phyloP scores from a whole-genome alignment of 164 flowering plant species.

The Echeveria elegans region DNA sequence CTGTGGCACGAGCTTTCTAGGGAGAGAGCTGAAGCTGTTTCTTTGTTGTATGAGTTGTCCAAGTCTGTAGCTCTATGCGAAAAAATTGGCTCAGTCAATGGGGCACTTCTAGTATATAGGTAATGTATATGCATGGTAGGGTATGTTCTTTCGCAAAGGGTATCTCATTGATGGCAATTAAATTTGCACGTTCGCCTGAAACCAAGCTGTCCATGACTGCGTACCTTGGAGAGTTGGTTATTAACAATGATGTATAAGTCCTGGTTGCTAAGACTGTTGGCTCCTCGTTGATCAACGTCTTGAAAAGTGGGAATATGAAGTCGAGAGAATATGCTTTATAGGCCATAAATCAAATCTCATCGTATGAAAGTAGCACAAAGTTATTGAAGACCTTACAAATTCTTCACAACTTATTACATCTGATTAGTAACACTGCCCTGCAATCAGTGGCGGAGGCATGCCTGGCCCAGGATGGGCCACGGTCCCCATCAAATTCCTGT shows the following conservation, averaged over 20 bases:
- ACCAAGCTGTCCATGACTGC: conserved; percentile 78
- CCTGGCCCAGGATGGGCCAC: too few species aligned
- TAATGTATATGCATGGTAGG: too few species aligned
- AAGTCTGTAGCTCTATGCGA: conserved; percentile 68
- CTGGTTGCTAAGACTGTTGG: conserved; percentile 72
- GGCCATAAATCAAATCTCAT: conserved; percentile 83
- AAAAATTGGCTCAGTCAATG: conserved; percentile 84
- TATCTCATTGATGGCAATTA: conserved; percentile 5
- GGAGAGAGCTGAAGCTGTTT: conserved; percentile 87
- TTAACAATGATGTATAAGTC: conserved; percentile 75
- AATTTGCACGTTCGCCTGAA: conserved; percentile 64
- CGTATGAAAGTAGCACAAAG: conserved; percentile 67
- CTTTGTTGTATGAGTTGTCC: conserved; percentile 82
- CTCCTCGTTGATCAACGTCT: conserved; percentile 50
- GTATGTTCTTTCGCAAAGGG: not conserved
- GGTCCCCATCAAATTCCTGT: too few species aligned
- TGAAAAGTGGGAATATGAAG: conserved; percentile 55
- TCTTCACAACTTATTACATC: too few species aligned
- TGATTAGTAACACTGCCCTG: too few species aligned
- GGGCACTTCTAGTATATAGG: conserved; percentile 42
- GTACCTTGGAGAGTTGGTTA: conserved; percentile 69
- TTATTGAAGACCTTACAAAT: too few species aligned
- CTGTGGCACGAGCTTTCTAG: conserved; percentile 70
- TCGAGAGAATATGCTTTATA: conserved; percentile 83
- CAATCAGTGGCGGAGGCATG: too few species aligned